Evolutionary conservation across 768 basidiomycete genomes (phyloP).

Genomic region (Leccinum boreale): DNA sequence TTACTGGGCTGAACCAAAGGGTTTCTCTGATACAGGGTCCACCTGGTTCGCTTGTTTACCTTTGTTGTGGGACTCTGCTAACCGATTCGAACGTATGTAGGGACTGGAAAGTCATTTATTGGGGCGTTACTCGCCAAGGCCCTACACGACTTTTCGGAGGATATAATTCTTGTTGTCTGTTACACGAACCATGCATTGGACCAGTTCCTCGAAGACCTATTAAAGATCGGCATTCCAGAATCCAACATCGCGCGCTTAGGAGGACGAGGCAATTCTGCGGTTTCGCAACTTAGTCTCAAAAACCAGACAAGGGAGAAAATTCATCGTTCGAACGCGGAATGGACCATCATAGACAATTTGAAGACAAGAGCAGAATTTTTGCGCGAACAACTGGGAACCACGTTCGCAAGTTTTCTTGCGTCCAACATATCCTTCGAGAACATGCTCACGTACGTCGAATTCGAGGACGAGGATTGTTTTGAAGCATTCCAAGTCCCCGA

Average conservation of each 20-base stretch:
- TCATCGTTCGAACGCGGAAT: constrained; percentile 33
- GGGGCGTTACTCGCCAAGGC: constrained; percentile 62
- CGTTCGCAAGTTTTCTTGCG: constrained; percentile 29
- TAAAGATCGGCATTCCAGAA: constrained; percentile 56
- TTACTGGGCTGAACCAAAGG: constrained; percentile 52
- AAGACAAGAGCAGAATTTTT: constrained; percentile 22
- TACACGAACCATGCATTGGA: constrained; percentile 75
- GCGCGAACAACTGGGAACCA: constrained; percentile 20
- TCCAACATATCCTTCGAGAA: constrained; percentile 23
- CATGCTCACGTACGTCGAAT: constrained; percentile 48
- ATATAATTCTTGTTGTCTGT: constrained; percentile 62
- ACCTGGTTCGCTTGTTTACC: constrained; percentile 46
- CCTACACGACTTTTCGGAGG: constrained; percentile 43
- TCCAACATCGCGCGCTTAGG: constrained; percentile 49
- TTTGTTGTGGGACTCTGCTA: neutral
- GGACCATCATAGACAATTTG: constrained; percentile 40
- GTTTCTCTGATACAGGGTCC: constrained; percentile 70
- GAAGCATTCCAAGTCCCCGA: constrained; percentile 44
- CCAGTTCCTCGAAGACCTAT: constrained; percentile 59
- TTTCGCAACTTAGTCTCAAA: constrained; percentile 43
- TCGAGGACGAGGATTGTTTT: constrained; percentile 44
- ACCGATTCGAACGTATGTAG: constrained; percentile 28
- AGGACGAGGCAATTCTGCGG: constrained; percentile 49
- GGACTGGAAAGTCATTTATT: constrained; percentile 72
- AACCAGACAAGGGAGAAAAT: constrained; percentile 32